Evolutionary conservation across 1,139 yeast genomes (phyloP).

Genomic region (Taphrina pruni): DNA sequence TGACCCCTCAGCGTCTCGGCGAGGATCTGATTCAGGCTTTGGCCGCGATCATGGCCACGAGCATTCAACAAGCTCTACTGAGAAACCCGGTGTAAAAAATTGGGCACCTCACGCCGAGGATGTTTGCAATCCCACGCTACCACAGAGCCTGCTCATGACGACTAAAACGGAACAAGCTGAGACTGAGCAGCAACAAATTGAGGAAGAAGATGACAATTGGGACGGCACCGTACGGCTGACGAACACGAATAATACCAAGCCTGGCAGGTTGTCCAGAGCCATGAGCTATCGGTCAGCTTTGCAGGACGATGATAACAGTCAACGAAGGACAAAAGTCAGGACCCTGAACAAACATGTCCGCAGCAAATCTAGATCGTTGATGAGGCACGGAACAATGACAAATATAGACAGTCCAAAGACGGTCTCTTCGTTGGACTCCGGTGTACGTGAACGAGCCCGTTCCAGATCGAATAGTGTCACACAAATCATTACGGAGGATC

Average conservation of each 20-base stretch:
- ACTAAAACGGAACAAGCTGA: not conserved
- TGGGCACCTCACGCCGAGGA: not conserved
- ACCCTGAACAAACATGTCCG: slow-evolving; percentile 9
- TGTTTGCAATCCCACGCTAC: not conserved
- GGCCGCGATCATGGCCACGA: not conserved
- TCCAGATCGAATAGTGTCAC: slow-evolving; percentile 31
- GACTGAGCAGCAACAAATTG: not conserved
- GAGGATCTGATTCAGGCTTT: not conserved
- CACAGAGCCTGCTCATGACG: not conserved
- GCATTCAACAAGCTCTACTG: not conserved
- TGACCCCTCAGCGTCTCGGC: not conserved
- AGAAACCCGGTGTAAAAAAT: not conserved
- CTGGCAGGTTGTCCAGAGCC: not conserved
- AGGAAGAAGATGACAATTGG: slow-evolving; percentile 28
- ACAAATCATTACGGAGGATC: slow-evolving; percentile 47
- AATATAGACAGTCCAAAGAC: not conserved
- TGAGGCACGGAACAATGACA: slow-evolving; percentile 11
- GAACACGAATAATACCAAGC: not conserved
- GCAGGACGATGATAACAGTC: not conserved
- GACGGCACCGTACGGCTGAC: slow-evolving; percentile 12
- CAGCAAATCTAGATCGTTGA: slow-evolving; percentile 27
- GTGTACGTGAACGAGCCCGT: slow-evolving; percentile 19
- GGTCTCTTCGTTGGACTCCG: not conserved
- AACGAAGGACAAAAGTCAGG: not conserved
- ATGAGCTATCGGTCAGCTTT: not conserved